phyloP scores from a whole-genome alignment of 2,329 filamentous ascomycete genomes.

The Dothideomycetes sp. region DNA sequence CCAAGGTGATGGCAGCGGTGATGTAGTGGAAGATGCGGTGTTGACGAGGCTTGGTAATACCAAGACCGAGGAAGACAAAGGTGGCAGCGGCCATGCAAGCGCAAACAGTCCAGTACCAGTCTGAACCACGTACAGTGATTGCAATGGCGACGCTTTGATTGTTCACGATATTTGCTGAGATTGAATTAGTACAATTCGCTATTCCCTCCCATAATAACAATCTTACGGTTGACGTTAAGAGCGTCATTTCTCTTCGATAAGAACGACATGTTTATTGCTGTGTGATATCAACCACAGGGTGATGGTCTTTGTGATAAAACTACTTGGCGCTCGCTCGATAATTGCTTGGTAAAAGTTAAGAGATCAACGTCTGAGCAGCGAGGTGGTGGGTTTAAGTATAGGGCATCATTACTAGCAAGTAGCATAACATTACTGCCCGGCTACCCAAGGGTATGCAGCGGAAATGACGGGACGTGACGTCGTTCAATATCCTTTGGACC shows the following conservation, averaged over 20 bases:
- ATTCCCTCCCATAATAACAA: not conserved
- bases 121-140: constrained; percentile 48
- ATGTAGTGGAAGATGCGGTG: constrained; percentile 56
- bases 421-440: too few species aligned
- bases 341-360: not conserved
- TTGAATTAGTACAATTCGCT: not conserved
- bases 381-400: too few species aligned
- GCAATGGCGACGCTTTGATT: constrained; percentile 40
- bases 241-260: constrained; percentile 30
- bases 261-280: constrained; percentile 9
- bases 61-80: constrained; percentile 41
- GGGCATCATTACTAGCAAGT: too few species aligned
- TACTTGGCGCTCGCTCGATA: not conserved
- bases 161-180: constrained; percentile 31
- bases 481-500: too few species aligned
- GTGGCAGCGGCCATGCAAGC: constrained; percentile 47
- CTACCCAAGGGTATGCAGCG: too few species aligned
- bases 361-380: too few species aligned
- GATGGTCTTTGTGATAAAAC: not conserved
- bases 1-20: constrained; percentile 46
- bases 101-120: constrained; percentile 53
- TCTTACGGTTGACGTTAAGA: constrained; percentile 31
- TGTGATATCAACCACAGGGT: too few species aligned
- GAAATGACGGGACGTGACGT: too few species aligned
- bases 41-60: constrained; percentile 41